A percentile compares a stretch with the other conserved stretches of the same genome.
Conservation (phyloP, 2,329 filamentous ascomycete species). For the Periglandula ipomoeae region DNA sequence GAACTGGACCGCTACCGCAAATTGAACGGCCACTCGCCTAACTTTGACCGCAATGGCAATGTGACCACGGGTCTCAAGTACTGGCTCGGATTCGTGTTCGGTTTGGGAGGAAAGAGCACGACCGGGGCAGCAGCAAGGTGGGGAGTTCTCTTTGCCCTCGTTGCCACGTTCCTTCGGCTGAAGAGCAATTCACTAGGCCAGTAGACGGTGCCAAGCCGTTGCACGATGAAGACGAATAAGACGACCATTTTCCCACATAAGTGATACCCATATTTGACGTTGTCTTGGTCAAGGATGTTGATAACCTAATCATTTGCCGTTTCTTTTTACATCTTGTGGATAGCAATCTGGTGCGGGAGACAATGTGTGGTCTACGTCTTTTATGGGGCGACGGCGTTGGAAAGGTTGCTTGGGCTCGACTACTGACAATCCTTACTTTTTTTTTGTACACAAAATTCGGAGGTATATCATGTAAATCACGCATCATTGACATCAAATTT, state of each 20-base stretch:
- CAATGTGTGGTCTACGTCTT: background rate
- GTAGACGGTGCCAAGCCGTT: constrained; percentile 13
- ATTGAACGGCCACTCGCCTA: constrained; percentile 37
- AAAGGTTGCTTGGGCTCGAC: background rate
- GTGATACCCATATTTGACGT: background rate
- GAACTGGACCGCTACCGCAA: constrained; percentile 36
- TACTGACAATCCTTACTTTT: background rate
- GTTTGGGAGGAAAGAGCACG: constrained; percentile 39
- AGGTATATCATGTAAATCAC: no score
- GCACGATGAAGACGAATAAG: background rate
- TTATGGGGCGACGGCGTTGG: background rate
- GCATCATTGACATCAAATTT: no score
- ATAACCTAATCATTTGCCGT: no score
- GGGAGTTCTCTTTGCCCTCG: constrained; percentile 31
- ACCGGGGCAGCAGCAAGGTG: constrained; percentile 45
- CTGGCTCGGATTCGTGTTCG: constrained; percentile 42
- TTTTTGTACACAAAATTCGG: background rate
- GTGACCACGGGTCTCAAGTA: constrained; percentile 42
- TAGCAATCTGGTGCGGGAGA: background rate
- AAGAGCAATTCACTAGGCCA: constrained; percentile 25
- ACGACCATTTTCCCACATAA: background rate
- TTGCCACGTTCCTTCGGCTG: constrained; percentile 22
- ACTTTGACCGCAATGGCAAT: constrained; percentile 54
- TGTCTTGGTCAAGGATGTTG: no score
- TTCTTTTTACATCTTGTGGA: background rate